Evolutionary conservation across 306 rosid genomes (phyloP).

Genomic region (Cicer cuneatum): DNA sequence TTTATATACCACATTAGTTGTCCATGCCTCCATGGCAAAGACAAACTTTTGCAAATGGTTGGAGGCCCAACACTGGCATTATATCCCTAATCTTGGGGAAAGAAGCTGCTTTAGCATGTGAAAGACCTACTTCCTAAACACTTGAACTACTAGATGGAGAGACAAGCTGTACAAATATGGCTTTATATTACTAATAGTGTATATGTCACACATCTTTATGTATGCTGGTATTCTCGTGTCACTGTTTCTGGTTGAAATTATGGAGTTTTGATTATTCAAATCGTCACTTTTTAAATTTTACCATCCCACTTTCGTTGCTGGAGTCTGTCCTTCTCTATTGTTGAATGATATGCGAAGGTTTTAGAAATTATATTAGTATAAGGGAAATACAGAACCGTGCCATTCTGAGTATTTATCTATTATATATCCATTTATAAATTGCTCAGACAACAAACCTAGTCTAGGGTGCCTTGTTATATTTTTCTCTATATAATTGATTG

Average conservation of each 20-base stretch:
- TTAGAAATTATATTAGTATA: not conserved
- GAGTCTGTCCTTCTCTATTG: conserved; percentile 12
- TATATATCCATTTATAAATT: not conserved
- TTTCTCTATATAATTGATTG: conserved; percentile 1
- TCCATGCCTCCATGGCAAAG: not conserved
- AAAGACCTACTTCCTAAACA: conserved; percentile 16
- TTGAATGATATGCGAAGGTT: conserved; percentile 7
- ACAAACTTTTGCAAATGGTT: conserved; percentile 27
- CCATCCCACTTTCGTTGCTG: not conserved
- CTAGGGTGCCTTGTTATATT: not conserved
- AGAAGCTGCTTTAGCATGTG: not conserved
- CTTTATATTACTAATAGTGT: conserved; percentile 17
- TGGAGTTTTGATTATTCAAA: not conserved
- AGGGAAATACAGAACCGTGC: conserved; percentile 19
- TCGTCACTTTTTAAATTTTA: not conserved
- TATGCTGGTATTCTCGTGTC: conserved; percentile 4
- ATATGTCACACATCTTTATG: conserved; percentile 20
- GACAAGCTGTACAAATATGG: conserved; percentile 25
- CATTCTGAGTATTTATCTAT: not conserved
- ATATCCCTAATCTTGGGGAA: not conserved
- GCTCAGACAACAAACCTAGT: conserved; percentile 12
- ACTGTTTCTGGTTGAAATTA: conserved; percentile 12
- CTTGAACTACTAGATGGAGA: conserved; percentile 20
- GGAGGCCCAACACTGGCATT: conserved; percentile 29
- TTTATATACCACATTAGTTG: not conserved